These are phyloP conservation scores for Leersia perrieri DNA, from an alignment of 176 grass and related monocot species.

Conservation along the genomic window DNA sequence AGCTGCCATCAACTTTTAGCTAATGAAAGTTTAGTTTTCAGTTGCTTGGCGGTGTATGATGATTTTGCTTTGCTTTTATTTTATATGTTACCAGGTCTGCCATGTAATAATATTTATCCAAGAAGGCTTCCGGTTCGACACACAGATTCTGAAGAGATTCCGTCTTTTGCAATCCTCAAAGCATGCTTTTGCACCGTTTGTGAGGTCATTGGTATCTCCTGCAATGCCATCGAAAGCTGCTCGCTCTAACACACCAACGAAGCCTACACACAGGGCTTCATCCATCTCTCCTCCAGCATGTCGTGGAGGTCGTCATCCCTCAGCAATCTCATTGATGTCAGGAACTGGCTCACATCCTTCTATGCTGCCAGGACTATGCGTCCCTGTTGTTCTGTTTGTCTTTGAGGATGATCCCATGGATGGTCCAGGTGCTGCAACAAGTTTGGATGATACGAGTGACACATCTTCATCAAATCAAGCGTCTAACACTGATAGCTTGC, in stretches of 20 bases:
- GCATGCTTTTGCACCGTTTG: slow-evolving; percentile 71
- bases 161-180: slow-evolving; percentile 82
- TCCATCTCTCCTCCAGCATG: slow-evolving; percentile 53
- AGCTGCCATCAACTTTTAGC: not conserved
- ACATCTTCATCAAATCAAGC: slow-evolving; percentile 40
- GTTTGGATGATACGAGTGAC: slow-evolving; percentile 54
- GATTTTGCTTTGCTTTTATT: not conserved
- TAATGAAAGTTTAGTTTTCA: not conserved
- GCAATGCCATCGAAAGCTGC: slow-evolving; percentile 41
- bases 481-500: slow-evolving; percentile 36
- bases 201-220: slow-evolving; percentile 46
- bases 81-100: slow-evolving; percentile 61
- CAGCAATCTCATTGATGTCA: slow-evolving; percentile 70
- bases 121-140: slow-evolving; percentile 63
- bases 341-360: slow-evolving; percentile 49
- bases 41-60: slow-evolving; percentile 15
- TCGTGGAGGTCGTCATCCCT: slow-evolving; percentile 57
- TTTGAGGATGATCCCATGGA: slow-evolving; percentile 64
- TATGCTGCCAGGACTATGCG: slow-evolving; percentile 62
- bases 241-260: slow-evolving; percentile 31
- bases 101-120: slow-evolving; percentile 91
- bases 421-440: slow-evolving; percentile 40
- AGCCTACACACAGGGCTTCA: slow-evolving; percentile 38
- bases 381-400: slow-evolving; percentile 89
- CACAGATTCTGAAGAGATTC: slow-evolving; percentile 73